These are phyloP conservation scores for Apophysomyces elegans DNA, from an alignment of 371 early-diverging fungal species.

Conservation along the genomic window DNA sequence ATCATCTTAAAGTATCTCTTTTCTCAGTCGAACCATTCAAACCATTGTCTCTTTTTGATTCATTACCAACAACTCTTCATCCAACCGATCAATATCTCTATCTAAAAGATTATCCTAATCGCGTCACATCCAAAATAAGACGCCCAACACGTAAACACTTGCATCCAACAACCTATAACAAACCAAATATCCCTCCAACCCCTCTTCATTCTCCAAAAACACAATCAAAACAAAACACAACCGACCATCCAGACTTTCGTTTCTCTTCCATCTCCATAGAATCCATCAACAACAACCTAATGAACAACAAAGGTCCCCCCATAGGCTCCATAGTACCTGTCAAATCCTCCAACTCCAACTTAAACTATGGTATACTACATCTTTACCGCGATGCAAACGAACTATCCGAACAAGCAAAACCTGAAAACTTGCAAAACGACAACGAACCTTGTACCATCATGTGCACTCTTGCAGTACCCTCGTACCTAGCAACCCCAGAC, in stretches of 20 bases:
- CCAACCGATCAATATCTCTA: neutral
- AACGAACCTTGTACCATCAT: constrained; percentile 55
- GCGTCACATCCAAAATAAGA: constrained; percentile 15
- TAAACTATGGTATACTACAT: constrained; percentile 68
- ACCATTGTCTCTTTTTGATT: constrained; percentile 12
- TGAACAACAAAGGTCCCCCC: constrained; percentile 17
- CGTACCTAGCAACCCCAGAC: constrained; percentile 85
- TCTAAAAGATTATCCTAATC: constrained; percentile 9
- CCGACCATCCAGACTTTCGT: constrained; percentile 36
- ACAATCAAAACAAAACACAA: constrained; percentile 13
- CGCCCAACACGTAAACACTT: constrained; percentile 14
- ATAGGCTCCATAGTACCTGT: constrained; percentile 20
- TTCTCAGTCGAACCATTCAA: constrained; percentile 23
- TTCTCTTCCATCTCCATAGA: constrained; percentile 31
- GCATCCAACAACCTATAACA: constrained; percentile 5
- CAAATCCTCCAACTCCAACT: neutral
- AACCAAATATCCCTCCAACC: constrained; percentile 30
- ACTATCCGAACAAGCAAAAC: constrained; percentile 34
- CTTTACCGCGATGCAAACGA: constrained; percentile 64
- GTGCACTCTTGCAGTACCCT: constrained; percentile 86
- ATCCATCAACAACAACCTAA: constrained; percentile 28
- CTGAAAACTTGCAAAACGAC: constrained; percentile 22
- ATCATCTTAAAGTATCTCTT: constrained; percentile 47
- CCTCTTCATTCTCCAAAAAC: constrained; percentile 22
- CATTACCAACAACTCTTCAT: constrained; percentile 11